Evolutionary conservation across 1,139 yeast species (phyloP), one percentile per base, ranked within the genome.

Genomic region (Sugiyamaella neomexicana): DNA sequence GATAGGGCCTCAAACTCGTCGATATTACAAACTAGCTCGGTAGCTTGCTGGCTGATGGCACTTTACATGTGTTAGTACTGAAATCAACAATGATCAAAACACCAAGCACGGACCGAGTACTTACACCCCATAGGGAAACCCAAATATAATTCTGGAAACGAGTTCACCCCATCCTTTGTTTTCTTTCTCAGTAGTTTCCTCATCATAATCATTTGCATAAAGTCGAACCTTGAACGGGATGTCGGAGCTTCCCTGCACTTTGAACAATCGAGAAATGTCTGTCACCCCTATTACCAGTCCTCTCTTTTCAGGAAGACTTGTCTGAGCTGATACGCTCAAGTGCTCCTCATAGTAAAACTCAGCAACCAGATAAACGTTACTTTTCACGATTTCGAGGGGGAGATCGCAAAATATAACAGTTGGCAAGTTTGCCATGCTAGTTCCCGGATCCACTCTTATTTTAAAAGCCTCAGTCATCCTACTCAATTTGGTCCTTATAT

Each of bases 111-210:
- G n/a, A n/a, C 16, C 1, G 16, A 12, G 17, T 41, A 60, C 62
- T 48, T 58, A 62, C 65, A 89, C 83, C 62, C 96, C 96, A 55
- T 80, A 81, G 57, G 80, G 81, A 1, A 95, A 81, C 34, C 96
- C 95, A 27, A 82, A 70, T 60, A 89, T 85, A 60, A 89, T 86
- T 65, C 95, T 76, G 64, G 89, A 91, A 34, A 86, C 81, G 51
- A 87, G 73, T 61, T 86, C 95, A 71, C 97, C 97, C 97, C 97
- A 89, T 51, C 97, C 97, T 58, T 82, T 79, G 68, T 86, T 86
- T 50, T 67, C 70, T 45, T 68, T 63, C 42, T 53, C 59, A n/a
- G 64, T 61, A 47, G 62, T 64, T 53, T 63, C 59, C 46, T 64
- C 55, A 56, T 74, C 75, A 58, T 79, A 77, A 64, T 80, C 84